These are phyloP conservation scores for Fusarium mangiferae DNA, from an alignment of 2,329 filamentous ascomycete species.

Conservation along the genomic window DNA sequence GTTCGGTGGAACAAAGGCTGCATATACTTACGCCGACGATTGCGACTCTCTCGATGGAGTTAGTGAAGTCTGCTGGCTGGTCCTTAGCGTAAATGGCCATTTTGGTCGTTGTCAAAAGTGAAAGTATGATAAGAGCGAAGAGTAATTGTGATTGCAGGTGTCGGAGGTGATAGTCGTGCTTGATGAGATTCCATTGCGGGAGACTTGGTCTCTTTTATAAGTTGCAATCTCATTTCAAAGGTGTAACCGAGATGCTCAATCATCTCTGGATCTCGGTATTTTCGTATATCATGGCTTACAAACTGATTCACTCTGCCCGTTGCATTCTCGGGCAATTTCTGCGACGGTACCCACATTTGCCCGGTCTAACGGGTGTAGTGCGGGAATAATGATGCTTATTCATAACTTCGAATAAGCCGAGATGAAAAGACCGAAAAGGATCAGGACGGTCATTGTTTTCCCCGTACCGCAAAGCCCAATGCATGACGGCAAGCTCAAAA, in stretches of 20 bases:
- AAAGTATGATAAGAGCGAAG: fast-evolving
- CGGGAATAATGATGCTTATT: background rate
- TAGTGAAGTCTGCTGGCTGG: slow-evolving; percentile 42
- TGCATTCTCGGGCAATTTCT: background rate
- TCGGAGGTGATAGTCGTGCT: fast-evolving
- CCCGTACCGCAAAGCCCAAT: fast-evolving
- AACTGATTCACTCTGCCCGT: fast-evolving
- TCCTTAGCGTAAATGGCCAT: slow-evolving; percentile 39
- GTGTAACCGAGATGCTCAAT: fast-evolving
- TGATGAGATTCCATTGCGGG: fast-evolving
- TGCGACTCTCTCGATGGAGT: slow-evolving; percentile 53
- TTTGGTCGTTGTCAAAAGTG: background rate
- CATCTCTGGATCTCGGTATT: background rate
- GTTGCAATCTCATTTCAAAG: fast-evolving
- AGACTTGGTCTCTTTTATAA: background rate
- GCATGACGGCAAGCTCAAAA: too few relatives aligned
- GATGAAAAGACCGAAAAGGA: background rate
- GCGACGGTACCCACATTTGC: fast-evolving
- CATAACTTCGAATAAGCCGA: background rate
- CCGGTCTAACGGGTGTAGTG: fast-evolving
- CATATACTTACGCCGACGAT: slow-evolving; percentile 55
- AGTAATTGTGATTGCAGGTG: fast-evolving
- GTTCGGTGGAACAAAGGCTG: fast-evolving
- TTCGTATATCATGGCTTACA: fast-evolving
- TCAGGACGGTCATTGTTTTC: fast-evolving